Base-by-base conservation (phyloP, 306 rosid genomes). In the Vachellia collinsii region DNA sequence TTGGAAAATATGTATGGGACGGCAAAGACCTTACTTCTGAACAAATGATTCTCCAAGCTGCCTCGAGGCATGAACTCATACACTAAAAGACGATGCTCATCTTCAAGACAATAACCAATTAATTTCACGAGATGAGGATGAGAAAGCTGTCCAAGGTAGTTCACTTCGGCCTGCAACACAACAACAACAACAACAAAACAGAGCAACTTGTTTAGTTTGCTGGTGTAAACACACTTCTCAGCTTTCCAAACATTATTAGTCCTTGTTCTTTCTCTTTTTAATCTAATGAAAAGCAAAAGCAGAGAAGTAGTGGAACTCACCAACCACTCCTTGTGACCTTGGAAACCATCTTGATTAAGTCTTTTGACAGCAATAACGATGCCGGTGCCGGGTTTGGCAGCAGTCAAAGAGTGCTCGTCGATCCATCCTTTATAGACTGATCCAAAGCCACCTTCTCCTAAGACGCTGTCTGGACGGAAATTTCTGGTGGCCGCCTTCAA, bases 381-480 rank as follows among this genome's bases (percentile, higher is more conserved):
- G 59, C 95, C 92, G 29, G 92, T 83, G 62, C 91, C 92, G 4
- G 95, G 91, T 78, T 81, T 91, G 70, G 91, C 20, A 74, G 95
- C 86, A 53, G 73, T 80, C 76, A 84, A 62, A 11, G 89, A 65
- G 70, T 86, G 72, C 76, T 91, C 90, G 75, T 89, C 90, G 14
- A 91, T 89, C 95, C 95, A 91, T 41, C 95, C 95, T 76, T 89
- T 91, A 78, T 86, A 91, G 68, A 91, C 93, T 16, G 91, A 91
- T 70, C 93, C 90, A 69, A 89, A 89, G 68, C 88, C 91, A 71
- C 93, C 91, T 87, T 87, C 90, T 79, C 92, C 91, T 38, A 91
- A 83, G 61, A 91, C 92, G 73, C 86, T 91, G 50, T 89, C 89
- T 0, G 88, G 90, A 29, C 91, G 89, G 80, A 91, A 91, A 82